Base-by-base conservation (phyloP, 2,329 filamentous ascomycete genomes). In the Neonectria punicea region DNA sequence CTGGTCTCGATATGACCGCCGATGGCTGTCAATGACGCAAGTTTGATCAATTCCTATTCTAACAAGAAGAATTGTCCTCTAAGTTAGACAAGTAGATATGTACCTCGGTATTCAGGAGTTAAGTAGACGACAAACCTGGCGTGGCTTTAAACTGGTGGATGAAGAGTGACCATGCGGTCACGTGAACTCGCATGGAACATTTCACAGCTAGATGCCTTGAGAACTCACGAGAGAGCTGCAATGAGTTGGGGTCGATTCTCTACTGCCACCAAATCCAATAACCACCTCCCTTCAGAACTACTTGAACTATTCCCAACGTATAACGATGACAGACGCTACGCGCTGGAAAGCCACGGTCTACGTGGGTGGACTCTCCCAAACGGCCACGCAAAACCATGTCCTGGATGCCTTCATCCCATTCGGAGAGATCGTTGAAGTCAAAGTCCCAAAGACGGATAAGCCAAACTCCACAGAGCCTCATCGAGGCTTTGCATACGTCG, bases 321-420 rank as follows among this genome's bases (percentile, higher is more conserved):
- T 53, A 54, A 75, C 61, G 64, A 97, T 98, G 93, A 90, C 93
- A 34, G 94, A 98, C 79, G 84, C 90, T 58, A 84, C 92, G 55
- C 90, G 95, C 67, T 90, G 95, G 81, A 98, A 97, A 81, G 90
- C 93, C 50, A 99, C 96, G 11, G 87, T 99, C 67, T 97, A 97
- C 77, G 93, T 99, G 56, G 94, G 94, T 68, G 95, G 95, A 34
- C 88, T 99, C 55, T 90, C 96, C 71, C 89, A 91, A 67, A 86
- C 89, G 56, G 94, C 97, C 63, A 95, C 91, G 13, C 84, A 85
- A 41, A 87, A 89, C 66, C 92, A 91, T 66, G 85, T 99, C 51
- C 91, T 94, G 74, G 93, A 97, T 75, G 94, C 94, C 60, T 99
- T 99, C 82, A 88, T 99, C 62, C 96, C 97, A 0, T 99, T 99